Evolutionary conservation across 2,329 filamentous ascomycete genomes (phyloP).

Genomic region (Alternaria arbusti): DNA sequence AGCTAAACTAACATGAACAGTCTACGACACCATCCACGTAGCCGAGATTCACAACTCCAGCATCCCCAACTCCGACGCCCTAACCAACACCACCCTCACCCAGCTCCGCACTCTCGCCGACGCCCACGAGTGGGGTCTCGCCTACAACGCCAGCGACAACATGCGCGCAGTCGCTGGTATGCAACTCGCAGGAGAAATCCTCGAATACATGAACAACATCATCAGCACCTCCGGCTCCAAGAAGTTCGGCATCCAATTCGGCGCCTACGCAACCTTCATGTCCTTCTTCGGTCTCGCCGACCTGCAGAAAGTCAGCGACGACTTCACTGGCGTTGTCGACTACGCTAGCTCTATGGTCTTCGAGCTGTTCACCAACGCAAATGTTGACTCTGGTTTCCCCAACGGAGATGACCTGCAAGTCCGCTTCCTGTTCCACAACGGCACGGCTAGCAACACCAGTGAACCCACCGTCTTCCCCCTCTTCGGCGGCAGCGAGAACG

Average conservation of each 20-base stretch:
- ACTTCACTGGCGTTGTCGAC: slow-evolving; percentile 81
- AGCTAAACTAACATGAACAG: slow-evolving; percentile 17
- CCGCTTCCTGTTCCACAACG: slow-evolving; percentile 69
- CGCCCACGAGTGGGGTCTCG: slow-evolving; percentile 80
- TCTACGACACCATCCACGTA: slow-evolving; percentile 69
- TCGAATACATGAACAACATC: slow-evolving; percentile 54
- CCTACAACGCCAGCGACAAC: slow-evolving; percentile 70
- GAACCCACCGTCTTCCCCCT: slow-evolving; percentile 64
- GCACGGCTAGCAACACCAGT: slow-evolving; percentile 56
- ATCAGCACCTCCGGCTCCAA: slow-evolving; percentile 46
- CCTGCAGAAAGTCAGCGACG: slow-evolving; percentile 55
- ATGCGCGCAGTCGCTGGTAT: slow-evolving; percentile 56
- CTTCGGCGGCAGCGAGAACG: slow-evolving; percentile 62
- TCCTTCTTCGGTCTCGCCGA: slow-evolving; percentile 67
- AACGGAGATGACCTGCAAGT: slow-evolving; percentile 60
- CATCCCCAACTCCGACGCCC: slow-evolving; percentile 62
- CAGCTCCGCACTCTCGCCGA: slow-evolving; percentile 78
- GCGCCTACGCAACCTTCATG: slow-evolving; percentile 66
- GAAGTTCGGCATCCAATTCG: slow-evolving; percentile 63
- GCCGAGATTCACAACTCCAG: slow-evolving; percentile 67
- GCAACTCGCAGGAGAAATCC: slow-evolving; percentile 56
- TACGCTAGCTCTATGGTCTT: slow-evolving; percentile 84
- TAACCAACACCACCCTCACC: slow-evolving; percentile 67
- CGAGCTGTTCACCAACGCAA: slow-evolving; percentile 66
- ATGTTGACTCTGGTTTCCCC: slow-evolving; percentile 52